Evolutionary conservation across 805 yeast genomes (phyloP), one percentile per base, ranked within the genome.

Genomic region (Metschnikowia arizonensis): DNA sequence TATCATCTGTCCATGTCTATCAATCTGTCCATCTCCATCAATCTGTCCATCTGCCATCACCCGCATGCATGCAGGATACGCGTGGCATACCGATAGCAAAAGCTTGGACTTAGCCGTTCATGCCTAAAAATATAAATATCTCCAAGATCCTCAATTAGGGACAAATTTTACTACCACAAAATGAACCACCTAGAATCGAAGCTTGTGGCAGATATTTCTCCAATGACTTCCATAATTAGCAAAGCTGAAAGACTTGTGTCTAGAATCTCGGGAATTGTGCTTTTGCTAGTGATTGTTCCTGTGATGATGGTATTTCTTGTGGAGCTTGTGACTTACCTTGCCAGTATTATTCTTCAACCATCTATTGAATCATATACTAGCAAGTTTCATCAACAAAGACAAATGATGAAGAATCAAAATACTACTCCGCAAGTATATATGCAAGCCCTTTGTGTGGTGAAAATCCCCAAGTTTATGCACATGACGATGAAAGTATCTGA

Each of bases 401-500:
- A 19, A 15, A 35, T 39, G 29, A 23, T 30, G 14, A 35, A 23
- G 19, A 39, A 39, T 15, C 21, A 33, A n/a, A n/a, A n/a, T n/a
- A n/a, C n/a, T n/a, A n/a, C n/a, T n/a, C n/a, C n/a, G n/a, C n/a
- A n/a, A n/a, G n/a, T n/a, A n/a, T n/a, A n/a, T n/a, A n/a, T n/a
- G n/a, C n/a, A 39, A 21, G 15, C 29, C 2, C 35, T 31, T 3
- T 28, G 42, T 7, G 29, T 3, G 28, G 10, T 30, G n/a, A 14
- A 34, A 4, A 14, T 39, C 2, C 35, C 35, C 6, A 21, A 17
- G 5, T 30, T 39, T 28, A n/a, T 39, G 21, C 26, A 21, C 10
- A 29, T 39, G 34, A 21, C 34, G 23, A n/a, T 28, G 24, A 37
- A 25, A 3, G 42, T 39, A 21, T 39, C 42, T 2, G 42, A 39